Conservation (phyloP, 352 stramenopile genomes). For the Phytophthora meadii region DNA sequence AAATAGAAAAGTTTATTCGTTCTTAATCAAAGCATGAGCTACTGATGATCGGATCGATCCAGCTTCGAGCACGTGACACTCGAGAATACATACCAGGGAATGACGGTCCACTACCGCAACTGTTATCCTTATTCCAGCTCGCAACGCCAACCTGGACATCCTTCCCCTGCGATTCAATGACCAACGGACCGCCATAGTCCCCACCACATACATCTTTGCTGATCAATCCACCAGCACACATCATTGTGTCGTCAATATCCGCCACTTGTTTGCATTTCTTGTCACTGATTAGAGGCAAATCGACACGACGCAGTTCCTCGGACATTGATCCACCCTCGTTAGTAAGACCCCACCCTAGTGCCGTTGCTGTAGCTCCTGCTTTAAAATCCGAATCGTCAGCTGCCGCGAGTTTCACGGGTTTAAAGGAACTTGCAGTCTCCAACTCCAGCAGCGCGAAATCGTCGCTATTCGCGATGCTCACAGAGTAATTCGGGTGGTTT, state of each 20-base stretch:
- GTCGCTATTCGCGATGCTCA: conserved; percentile 4
- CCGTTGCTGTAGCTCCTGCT: background rate
- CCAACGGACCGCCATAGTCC: conserved; percentile 10
- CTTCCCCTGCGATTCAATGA: conserved; percentile 3
- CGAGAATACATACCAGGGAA: conserved; percentile 9
- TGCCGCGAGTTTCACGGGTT: conserved; percentile 9
- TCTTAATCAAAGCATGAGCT: conserved; percentile 18
- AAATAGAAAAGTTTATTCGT: background rate
- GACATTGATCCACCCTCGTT: conserved; percentile 9
- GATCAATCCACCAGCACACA: conserved; percentile 12
- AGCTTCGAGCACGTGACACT: conserved; percentile 13
- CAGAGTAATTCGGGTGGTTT: conserved; percentile 14
- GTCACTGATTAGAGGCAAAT: conserved; percentile 9
- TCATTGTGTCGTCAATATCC: conserved; percentile 7
- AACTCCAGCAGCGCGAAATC: conserved; percentile 17
- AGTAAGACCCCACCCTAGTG: conserved; percentile 10
- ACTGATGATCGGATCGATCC: conserved; percentile 17
- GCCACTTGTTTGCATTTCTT: conserved; percentile 4
- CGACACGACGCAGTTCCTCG: conserved; percentile 13
- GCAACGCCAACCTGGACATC: conserved; percentile 9
- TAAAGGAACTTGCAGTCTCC: background rate
- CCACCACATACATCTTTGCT: conserved; percentile 1
- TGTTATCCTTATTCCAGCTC: conserved; percentile 8
- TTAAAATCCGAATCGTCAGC: conserved; percentile 18
- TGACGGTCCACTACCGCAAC: conserved; percentile 7